A percentile compares a stretch with the other conserved stretches of the same genome.
Conservation (phyloP, 2,329 filamentous ascomycete genomes). For the Neophaeococcomyces mojaviensis region DNA sequence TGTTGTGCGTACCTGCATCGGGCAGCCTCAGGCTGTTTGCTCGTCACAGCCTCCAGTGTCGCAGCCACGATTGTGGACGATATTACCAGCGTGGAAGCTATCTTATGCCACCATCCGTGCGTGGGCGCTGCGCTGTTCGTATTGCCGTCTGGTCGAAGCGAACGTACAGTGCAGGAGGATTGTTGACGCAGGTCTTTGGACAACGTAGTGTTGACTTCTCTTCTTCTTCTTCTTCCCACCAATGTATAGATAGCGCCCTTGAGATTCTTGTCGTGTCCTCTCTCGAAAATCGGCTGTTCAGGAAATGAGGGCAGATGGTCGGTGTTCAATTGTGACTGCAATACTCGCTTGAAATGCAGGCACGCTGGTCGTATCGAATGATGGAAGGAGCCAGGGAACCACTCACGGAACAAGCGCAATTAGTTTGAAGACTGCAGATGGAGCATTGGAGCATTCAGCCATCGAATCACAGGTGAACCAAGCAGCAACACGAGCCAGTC, state of each 20-base stretch:
- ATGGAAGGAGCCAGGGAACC: neutral
- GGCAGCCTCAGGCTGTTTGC: constrained; percentile 13
- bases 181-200: neutral
- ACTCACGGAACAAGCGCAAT: constrained; percentile 2
- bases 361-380: neutral
- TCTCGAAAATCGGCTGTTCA: too few relatives aligned
- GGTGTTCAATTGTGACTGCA: too few relatives aligned
- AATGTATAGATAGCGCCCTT: too few relatives aligned
- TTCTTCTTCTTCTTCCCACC: neutral
- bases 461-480: neutral
- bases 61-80: neutral
- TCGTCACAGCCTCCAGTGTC: constrained; percentile 10
- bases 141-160: neutral
- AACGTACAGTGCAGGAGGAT: neutral
- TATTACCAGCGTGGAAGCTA: neutral
- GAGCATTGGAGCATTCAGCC: neutral
- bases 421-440: neutral
- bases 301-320: too few relatives aligned
- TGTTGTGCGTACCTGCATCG: constrained; percentile 20
- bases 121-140: neutral
- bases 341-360: too few relatives aligned
- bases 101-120: constrained; percentile 1
- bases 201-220: neutral
- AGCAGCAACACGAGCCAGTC: neutral
- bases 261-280: too few relatives aligned